Conservation (phyloP, 1,139 yeast genomes). For the Starmera stellimalicola region DNA sequence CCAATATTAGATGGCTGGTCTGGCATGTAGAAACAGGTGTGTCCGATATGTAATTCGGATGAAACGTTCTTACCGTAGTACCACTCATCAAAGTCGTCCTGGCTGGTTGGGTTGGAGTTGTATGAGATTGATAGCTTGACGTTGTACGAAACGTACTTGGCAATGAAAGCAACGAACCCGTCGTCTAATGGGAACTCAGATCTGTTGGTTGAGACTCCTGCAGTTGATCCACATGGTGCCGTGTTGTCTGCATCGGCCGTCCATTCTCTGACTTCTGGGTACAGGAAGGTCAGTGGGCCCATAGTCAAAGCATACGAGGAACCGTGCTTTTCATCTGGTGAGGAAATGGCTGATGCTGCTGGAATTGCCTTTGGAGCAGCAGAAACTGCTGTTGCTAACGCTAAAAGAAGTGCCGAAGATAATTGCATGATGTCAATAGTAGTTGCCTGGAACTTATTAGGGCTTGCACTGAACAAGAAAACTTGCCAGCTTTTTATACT, state of each 20-base stretch:
- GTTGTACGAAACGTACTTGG: slow-evolving; percentile 28
- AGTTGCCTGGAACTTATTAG: too few species aligned
- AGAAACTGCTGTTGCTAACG: slow-evolving; percentile 11
- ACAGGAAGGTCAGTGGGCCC: slow-evolving; percentile 34
- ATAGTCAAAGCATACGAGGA: slow-evolving; percentile 25
- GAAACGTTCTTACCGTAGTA: slow-evolving; percentile 26
- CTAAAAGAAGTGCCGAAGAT: slow-evolving; percentile 4
- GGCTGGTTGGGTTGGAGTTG: slow-evolving; percentile 25
- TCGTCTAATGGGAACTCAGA: slow-evolving; percentile 32
- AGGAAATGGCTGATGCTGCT: slow-evolving; percentile 8
- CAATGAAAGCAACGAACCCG: slow-evolving; percentile 32
- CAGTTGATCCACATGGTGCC: slow-evolving; percentile 33
- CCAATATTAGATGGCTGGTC: slow-evolving; percentile 26
- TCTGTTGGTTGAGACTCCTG: slow-evolving; percentile 23
- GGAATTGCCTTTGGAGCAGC: slow-evolving; percentile 9
- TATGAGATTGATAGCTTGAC: slow-evolving; percentile 29
- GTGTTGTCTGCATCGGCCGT: slow-evolving; percentile 29
- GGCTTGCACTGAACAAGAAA: not conserved
- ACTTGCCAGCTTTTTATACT: too few species aligned
- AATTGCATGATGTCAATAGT: slow-evolving; percentile 8
- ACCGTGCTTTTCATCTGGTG: slow-evolving; percentile 14
- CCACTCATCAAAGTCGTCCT: slow-evolving; percentile 29
- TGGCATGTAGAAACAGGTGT: slow-evolving; percentile 32
- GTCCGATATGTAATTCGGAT: slow-evolving; percentile 29
- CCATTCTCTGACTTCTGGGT: slow-evolving; percentile 33